A percentile compares a stretch with the other conserved stretches of the same genome.
Conservation (phyloP, 768 basidiomycete species). For the Pulveroboletus frians region DNA sequence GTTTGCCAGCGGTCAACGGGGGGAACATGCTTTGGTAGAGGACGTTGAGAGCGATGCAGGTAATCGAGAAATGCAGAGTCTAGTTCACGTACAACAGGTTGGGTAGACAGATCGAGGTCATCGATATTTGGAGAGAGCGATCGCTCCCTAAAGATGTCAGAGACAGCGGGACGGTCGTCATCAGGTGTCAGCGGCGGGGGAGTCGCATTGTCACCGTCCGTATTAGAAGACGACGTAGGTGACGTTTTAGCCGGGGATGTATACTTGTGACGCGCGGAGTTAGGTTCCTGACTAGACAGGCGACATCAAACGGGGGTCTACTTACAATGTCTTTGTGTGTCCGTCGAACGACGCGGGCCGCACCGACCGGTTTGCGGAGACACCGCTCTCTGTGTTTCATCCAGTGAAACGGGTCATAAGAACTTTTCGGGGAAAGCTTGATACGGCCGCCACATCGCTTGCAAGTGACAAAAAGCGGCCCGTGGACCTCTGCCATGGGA, state of each 20-base stretch:
- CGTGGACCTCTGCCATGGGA: slow-evolving; percentile 47
- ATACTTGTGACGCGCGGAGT: slow-evolving; percentile 10
- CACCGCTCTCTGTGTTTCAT: slow-evolving; percentile 57
- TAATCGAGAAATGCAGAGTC: slow-evolving; percentile 23
- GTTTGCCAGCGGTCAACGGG: slow-evolving; percentile 29
- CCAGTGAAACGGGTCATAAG: slow-evolving; percentile 67
- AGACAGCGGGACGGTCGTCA: slow-evolving; percentile 21
- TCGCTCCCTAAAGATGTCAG: slow-evolving; percentile 21
- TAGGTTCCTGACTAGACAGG: slow-evolving; percentile 1
- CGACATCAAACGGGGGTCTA: neutral
- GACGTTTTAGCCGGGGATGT: slow-evolving; percentile 21
- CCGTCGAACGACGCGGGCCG: slow-evolving; percentile 12
- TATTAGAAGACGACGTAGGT: slow-evolving; percentile 25
- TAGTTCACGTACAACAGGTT: slow-evolving; percentile 22
- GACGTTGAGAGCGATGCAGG: slow-evolving; percentile 22
- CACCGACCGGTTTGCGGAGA: slow-evolving; percentile 39
- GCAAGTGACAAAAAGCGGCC: slow-evolving; percentile 50
- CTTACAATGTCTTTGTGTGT: slow-evolving; percentile 24
- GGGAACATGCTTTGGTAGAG: slow-evolving; percentile 21
- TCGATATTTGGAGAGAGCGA: slow-evolving; percentile 23
- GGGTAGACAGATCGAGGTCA: slow-evolving; percentile 15
- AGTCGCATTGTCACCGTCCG: slow-evolving; percentile 28
- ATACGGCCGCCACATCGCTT: slow-evolving; percentile 50
- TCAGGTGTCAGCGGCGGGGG: slow-evolving; percentile 37
- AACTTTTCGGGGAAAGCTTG: slow-evolving; percentile 64